Percentiles rank a stretch among this genome's conserved stretches.
These are phyloP conservation scores for Nicotiana tomentosiformis DNA, from an alignment of 257 asterid genomes.

Conservation along the genomic window DNA sequence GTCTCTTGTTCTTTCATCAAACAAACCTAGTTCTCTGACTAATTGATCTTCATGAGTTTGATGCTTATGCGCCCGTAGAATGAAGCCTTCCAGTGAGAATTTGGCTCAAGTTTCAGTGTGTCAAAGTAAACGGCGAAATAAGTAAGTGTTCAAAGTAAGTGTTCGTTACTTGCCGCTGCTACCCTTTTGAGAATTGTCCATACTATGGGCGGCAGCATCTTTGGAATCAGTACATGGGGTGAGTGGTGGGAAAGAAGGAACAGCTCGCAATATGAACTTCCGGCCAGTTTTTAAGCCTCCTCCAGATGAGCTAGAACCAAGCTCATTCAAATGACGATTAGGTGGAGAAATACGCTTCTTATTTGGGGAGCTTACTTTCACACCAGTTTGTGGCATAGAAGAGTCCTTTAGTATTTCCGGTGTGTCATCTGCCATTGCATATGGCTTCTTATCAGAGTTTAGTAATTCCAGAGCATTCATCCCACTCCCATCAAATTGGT, in stretches of 20 bases:
- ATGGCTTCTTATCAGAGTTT: conserved; percentile 29
- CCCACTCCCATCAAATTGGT: conserved; percentile 22
- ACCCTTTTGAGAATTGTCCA: conserved; percentile 23
- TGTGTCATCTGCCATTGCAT: conserved; percentile 42
- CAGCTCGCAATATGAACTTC: conserved; percentile 55
- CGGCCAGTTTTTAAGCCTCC: conserved; percentile 46
- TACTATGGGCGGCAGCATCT: conserved; percentile 14
- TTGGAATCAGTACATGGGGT: conserved; percentile 42
- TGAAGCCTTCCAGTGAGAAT: neutral
- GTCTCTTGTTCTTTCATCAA: neutral
- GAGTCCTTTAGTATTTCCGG: conserved; percentile 54
- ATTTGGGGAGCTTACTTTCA: conserved; percentile 64
- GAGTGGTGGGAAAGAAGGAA: conserved; percentile 53
- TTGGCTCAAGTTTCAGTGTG: neutral
- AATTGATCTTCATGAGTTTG: neutral
- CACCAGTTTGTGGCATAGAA: conserved; percentile 34
- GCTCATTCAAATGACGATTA: conserved; percentile 22
- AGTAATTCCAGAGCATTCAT: conserved; percentile 21
- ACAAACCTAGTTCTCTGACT: neutral
- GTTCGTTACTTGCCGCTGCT: conserved; percentile 24
- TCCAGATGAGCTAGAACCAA: conserved; percentile 35
- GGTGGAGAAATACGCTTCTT: conserved; percentile 83
- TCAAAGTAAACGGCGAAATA: neutral
- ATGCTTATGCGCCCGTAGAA: neutral
- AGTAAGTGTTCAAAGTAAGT: neutral